Conservation (phyloP, 1,284 basidiomycete species). For the Melampsora americana region DNA sequence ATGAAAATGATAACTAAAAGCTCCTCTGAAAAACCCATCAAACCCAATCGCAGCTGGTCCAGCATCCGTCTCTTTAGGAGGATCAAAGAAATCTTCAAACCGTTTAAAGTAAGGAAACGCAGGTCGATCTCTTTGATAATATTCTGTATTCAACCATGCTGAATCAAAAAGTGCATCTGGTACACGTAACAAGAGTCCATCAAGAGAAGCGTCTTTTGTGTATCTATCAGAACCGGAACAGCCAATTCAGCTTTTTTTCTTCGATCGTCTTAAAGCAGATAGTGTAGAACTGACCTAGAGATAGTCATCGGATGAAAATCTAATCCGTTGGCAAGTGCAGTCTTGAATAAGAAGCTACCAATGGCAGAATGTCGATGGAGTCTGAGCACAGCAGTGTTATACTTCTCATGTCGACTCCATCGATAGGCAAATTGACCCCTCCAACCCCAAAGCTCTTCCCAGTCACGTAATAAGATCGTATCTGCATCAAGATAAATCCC, state of each 20-base stretch:
- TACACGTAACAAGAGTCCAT: constrained; percentile 68
- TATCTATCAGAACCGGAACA: constrained; percentile 58
- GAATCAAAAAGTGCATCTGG: constrained; percentile 83
- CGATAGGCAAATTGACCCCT: constrained; percentile 80
- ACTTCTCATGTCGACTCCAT: constrained; percentile 74
- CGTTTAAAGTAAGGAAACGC: constrained; percentile 75
- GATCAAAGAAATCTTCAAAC: constrained; percentile 62
- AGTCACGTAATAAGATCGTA: constrained; percentile 79
- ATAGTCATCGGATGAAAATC: constrained; percentile 86
- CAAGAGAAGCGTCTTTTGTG: constrained; percentile 70
- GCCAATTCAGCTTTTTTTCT: background rate
- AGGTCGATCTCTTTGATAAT: constrained; percentile 74
- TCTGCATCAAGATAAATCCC: constrained; percentile 84
- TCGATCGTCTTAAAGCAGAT: background rate
- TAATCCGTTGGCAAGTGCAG: constrained; percentile 75
- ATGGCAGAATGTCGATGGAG: constrained; percentile 76
- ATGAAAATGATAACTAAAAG: constrained; percentile 81
- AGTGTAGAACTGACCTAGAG: constrained; percentile 53
- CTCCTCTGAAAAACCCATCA: constrained; percentile 79
- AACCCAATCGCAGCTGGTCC: constrained; percentile 73
- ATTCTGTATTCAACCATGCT: constrained; percentile 79
- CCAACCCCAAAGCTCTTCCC: constrained; percentile 86
- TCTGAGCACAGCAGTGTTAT: constrained; percentile 80
- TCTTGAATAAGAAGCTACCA: constrained; percentile 75
- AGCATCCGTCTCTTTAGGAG: constrained; percentile 65